Evolutionary conservation across 2,329 filamentous ascomycete genomes (phyloP).

Genomic region (Xylaria digitata): DNA sequence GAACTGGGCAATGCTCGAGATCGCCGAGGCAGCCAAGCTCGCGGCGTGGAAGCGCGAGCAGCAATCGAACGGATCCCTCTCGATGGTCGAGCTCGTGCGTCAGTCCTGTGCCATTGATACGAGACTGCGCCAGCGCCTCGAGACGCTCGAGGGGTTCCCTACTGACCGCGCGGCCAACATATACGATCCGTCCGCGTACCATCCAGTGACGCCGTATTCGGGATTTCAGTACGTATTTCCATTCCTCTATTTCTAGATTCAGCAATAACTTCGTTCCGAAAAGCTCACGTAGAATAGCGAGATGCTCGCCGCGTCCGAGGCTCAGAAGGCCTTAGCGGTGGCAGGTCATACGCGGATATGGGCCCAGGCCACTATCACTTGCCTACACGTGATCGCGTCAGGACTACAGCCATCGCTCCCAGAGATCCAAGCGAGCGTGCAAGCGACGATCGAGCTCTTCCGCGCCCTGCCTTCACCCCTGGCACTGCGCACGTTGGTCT

Average conservation of each 20-base stretch:
- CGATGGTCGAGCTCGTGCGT: constrained; percentile 49
- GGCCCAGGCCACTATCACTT: constrained; percentile 46
- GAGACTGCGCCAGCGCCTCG: constrained; percentile 34
- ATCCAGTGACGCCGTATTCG: constrained; percentile 36
- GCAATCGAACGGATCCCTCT: constrained; percentile 57
- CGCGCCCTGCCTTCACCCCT: constrained; percentile 39
- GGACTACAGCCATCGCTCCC: constrained; percentile 42
- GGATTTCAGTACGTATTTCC: constrained; percentile 26
- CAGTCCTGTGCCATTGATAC: constrained; percentile 37
- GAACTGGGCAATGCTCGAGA: constrained; percentile 67
- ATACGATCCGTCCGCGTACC: constrained; percentile 35
- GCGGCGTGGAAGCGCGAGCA: constrained; percentile 66
- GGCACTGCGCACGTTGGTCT: constrained; percentile 44
- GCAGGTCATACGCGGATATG: constrained; percentile 45
- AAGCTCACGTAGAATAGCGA: constrained; percentile 15
- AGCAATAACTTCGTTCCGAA: neutral
- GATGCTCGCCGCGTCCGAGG: constrained; percentile 27
- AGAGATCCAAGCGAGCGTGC: constrained; percentile 40
- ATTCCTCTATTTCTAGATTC: too few relatives aligned
- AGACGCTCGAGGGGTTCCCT: neutral
- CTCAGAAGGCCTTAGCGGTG: constrained; percentile 30
- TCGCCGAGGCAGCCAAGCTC: constrained; percentile 65
- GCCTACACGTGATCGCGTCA: constrained; percentile 43
- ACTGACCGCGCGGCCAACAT: constrained; percentile 19
- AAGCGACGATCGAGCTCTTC: constrained; percentile 40